Evolutionary conservation across 495 filamentous ascomycete genomes (phyloP).

Genomic region (Hyaloscypha finlandica): DNA sequence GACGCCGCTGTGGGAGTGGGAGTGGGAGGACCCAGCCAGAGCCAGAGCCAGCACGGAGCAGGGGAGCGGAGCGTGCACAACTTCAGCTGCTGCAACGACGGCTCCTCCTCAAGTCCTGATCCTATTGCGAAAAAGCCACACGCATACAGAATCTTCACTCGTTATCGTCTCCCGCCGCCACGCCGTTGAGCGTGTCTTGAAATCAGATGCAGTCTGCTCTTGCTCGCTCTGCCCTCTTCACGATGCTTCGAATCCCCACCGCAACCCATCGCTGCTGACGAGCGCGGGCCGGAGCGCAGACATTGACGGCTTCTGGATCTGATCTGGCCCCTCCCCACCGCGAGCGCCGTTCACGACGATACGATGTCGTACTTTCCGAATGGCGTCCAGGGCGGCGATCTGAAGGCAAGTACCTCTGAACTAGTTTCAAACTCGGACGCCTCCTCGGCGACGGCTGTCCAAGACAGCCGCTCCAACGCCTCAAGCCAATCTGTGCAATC

Average conservation of each 20-base stretch:
- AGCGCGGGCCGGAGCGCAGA: not conserved
- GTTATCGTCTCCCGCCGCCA: not conserved
- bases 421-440: slow-evolving; percentile 3
- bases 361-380: slow-evolving; percentile 8
- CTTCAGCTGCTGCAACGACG: not conserved
- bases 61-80: not conserved
- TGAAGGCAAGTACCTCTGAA: not conserved
- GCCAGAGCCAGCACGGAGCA: not conserved
- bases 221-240: not conserved
- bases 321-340: too few species aligned
- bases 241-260: slow-evolving; percentile 7
- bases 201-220: not conserved
- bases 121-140: slow-evolving; percentile 7
- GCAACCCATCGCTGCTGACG: not conserved
- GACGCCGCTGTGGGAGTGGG: not conserved
- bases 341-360: too few species aligned
- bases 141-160: not conserved
- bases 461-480: slow-evolving; percentile 4
- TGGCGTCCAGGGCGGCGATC: not conserved
- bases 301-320: not conserved
- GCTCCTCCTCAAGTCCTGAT: not conserved
- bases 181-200: not conserved
- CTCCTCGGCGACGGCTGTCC: slow-evolving; percentile 8
- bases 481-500: slow-evolving; percentile 9
- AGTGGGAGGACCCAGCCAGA: too few species aligned